Evolutionary conservation across 2,329 filamentous ascomycete genomes (phyloP).

Genomic region (Magnaporthiopsis rhizophila): DNA sequence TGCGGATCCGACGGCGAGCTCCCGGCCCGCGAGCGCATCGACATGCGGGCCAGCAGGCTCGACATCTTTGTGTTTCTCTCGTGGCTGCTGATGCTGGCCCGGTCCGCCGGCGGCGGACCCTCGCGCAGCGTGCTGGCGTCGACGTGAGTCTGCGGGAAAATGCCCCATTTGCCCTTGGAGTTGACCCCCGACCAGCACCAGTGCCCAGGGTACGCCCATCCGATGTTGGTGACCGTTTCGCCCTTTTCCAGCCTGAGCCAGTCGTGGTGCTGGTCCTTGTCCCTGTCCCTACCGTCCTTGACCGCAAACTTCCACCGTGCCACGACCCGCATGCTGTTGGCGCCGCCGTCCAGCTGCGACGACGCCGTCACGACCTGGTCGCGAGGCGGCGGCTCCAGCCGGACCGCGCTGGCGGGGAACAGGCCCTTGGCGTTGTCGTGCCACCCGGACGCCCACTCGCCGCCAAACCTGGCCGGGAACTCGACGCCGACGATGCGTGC

Average conservation of each 20-base stretch:
- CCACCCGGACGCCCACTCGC: conserved; percentile 50
- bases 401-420: conserved; percentile 39
- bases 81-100: conserved; percentile 15
- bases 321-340: conserved; percentile 32
- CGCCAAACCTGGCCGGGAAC: conserved; percentile 42
- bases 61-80: not conserved
- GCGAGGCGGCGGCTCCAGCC: conserved; percentile 34
- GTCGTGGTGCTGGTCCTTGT: no score
- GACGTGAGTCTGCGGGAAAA: conserved; percentile 44
- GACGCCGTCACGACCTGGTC: conserved; percentile 27
- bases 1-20: not conserved
- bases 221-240: conserved; percentile 58
- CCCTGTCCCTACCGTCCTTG: conserved; percentile 29
- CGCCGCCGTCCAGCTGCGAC: conserved; percentile 24
- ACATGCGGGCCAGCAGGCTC: conserved; percentile 2
- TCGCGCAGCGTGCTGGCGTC: conserved; percentile 37
- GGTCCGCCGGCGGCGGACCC: conserved; percentile 16
- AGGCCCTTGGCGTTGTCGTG: conserved; percentile 42
- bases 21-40: conserved; percentile 1
- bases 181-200: conserved; percentile 52
- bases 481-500: conserved; percentile 41
- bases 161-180: conserved; percentile 42
- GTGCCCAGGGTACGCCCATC: conserved; percentile 38
- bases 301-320: conserved; percentile 42
- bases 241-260: conserved; percentile 56